Conservation (phyloP, 2,329 filamentous ascomycete genomes). For the Gaeumannomyces sp. region DNA sequence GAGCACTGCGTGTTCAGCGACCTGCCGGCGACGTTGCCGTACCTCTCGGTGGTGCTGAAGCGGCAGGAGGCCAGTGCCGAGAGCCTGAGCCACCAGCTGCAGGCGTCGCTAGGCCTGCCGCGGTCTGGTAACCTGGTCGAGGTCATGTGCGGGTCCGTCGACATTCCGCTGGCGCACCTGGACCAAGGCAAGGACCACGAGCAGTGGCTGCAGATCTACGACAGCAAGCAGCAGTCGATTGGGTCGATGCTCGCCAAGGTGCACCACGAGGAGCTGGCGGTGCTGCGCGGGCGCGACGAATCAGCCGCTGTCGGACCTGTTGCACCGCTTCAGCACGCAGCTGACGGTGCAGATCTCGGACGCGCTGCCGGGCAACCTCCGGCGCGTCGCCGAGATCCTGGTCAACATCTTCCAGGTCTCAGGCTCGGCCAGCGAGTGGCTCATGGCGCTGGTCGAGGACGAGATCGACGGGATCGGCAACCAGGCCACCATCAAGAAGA, state of each 20-base stretch:
- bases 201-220: conserved; percentile 79
- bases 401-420: conserved; percentile 95
- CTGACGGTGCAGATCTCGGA: conserved; percentile 80
- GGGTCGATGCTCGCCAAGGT: conserved; percentile 82
- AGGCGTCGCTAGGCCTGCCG: conserved; percentile 34
- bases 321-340: conserved; percentile 78
- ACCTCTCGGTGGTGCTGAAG: conserved; percentile 66
- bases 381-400: conserved; percentile 75
- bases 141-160: conserved; percentile 63
- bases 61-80: conserved; percentile 48
- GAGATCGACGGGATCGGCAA: conserved; percentile 92
- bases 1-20: conserved; percentile 75
- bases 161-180: conserved; percentile 72
- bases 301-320: conserved; percentile 68
- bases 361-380: conserved; percentile 69
- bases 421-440: conserved; percentile 77
- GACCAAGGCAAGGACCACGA: conserved; percentile 74
- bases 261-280: conserved; percentile 80
- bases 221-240: conserved; percentile 67
- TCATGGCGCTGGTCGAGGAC: conserved; percentile 88
- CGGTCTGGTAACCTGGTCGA: conserved; percentile 42
- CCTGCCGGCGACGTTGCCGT: conserved; percentile 62
- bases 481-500: conserved; percentile 67
- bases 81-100: conserved; percentile 37
- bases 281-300: conserved; percentile 85